These are phyloP conservation scores for Sporothrix globosa DNA, from an alignment of 2,329 filamentous ascomycete genomes.

Conservation along the genomic window DNA sequence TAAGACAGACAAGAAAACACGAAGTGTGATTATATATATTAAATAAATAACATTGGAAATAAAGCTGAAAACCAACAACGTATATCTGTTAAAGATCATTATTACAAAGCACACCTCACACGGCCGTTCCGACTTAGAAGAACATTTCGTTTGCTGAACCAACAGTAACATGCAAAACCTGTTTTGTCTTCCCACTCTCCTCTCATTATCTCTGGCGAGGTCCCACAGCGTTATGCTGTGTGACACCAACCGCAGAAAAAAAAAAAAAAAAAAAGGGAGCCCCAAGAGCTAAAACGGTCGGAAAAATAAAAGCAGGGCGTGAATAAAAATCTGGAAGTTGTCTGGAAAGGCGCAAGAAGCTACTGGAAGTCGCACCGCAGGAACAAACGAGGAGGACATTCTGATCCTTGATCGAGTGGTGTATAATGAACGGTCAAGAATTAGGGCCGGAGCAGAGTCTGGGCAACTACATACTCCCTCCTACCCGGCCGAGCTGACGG, in stretches of 20 bases:
- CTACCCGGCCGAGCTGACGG: neutral
- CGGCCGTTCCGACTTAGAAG: neutral
- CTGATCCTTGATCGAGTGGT: neutral
- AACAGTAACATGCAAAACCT: neutral
- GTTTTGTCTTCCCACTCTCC: neutral
- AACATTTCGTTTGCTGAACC: neutral
- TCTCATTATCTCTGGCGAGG: neutral
- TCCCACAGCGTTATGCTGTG: constrained; percentile 4
- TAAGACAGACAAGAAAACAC: too few species aligned
- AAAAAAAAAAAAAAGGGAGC: neutral
- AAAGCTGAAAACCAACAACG: too few species aligned
- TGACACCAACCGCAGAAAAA: neutral
- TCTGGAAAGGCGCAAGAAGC: neutral
- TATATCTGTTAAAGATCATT: too few species aligned
- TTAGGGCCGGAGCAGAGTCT: neutral
- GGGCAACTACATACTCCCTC: neutral
- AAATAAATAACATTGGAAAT: too few species aligned
- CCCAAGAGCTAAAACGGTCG: neutral
- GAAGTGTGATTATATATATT: too few species aligned
- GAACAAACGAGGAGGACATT: neutral
- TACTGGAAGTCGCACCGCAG: neutral
- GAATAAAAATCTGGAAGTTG: neutral
- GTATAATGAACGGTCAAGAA: neutral
- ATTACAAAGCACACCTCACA: neutral
- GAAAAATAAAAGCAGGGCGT: neutral